phyloP scores from a whole-genome alignment of 1,139 yeast species.

The Geotrichum bryndzae region DNA sequence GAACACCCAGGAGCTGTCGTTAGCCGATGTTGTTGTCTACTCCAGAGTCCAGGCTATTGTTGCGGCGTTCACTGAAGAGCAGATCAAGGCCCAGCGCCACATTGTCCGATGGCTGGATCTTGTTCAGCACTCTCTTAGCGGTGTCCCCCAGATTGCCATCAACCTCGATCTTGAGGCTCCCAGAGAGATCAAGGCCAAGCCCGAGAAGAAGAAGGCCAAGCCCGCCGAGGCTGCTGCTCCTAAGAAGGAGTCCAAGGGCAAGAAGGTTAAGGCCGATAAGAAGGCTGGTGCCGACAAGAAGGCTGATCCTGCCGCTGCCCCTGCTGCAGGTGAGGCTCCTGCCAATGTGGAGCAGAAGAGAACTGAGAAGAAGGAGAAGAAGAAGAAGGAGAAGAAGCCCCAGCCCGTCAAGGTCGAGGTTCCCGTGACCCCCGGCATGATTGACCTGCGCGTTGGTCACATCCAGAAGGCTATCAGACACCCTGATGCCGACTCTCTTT shows the following conservation, averaged over 20 bases:
- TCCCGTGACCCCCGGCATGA: slow-evolving; percentile 71
- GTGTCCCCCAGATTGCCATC: slow-evolving; percentile 53
- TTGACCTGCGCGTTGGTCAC: slow-evolving; percentile 93
- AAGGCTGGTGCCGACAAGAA: slow-evolving; percentile 26
- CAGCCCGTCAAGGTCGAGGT: slow-evolving; percentile 48
- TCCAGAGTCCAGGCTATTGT: slow-evolving; percentile 58
- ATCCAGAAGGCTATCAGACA: slow-evolving; percentile 95
- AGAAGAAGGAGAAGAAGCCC: slow-evolving; percentile 43
- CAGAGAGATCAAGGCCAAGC: slow-evolving; percentile 58
- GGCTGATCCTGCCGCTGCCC: slow-evolving; percentile 14
- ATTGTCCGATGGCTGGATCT: slow-evolving; percentile 87
- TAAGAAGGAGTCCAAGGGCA: slow-evolving; percentile 32
- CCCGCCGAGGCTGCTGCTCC: slow-evolving; percentile 24
- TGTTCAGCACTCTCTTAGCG: slow-evolving; percentile 52
- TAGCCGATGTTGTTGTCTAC: slow-evolving; percentile 64
- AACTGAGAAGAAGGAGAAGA: slow-evolving; percentile 51
- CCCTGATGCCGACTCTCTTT: slow-evolving; percentile 95
- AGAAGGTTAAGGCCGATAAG: slow-evolving; percentile 41
- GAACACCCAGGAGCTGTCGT: slow-evolving; percentile 56
- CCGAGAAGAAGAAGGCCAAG: slow-evolving; percentile 37
- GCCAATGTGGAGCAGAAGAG: slow-evolving; percentile 33
- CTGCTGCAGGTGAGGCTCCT: slow-evolving; percentile 23
- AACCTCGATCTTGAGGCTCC: slow-evolving; percentile 61
- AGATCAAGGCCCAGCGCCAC: slow-evolving; percentile 61
- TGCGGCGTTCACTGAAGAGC: slow-evolving; percentile 51